A percentile compares a stretch with the other conserved stretches of the same genome.
Conservation (phyloP, 805 yeast species). For the Yarrowia deformans region DNA sequence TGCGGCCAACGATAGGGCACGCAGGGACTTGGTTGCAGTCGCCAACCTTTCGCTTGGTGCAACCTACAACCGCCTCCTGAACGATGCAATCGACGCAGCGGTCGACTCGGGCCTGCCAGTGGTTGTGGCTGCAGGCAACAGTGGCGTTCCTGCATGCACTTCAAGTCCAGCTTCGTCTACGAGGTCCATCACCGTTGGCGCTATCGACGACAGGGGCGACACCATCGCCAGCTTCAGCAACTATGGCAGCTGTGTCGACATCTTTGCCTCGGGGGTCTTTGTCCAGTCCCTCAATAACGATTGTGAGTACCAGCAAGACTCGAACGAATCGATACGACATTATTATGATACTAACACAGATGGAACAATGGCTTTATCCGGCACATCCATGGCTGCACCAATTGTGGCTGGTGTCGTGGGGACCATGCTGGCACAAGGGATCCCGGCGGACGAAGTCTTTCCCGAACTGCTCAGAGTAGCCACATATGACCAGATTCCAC, state of each 20-base stretch:
- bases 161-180: constrained; percentile 84
- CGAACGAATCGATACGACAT: neutral
- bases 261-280: constrained; percentile 80
- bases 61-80: constrained; percentile 45
- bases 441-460: constrained; percentile 29
- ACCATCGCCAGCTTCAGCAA: constrained; percentile 80
- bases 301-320: constrained; percentile 2
- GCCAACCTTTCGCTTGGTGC: constrained; percentile 47
- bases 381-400: constrained; percentile 40
- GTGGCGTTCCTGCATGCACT: constrained; percentile 76
- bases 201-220: constrained; percentile 81
- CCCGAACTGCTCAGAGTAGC: constrained; percentile 31
- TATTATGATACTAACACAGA: constrained; percentile 27
- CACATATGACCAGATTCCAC: constrained; percentile 36
- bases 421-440: constrained; percentile 29
- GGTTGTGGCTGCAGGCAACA: constrained; percentile 65
- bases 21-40: constrained; percentile 42
- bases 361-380: constrained; percentile 41
- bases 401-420: constrained; percentile 38
- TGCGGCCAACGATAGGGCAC: constrained; percentile 47
- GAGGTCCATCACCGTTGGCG: constrained; percentile 82
- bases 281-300: constrained; percentile 33
- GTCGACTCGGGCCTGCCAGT: constrained; percentile 47
- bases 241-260: constrained; percentile 90
- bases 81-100: constrained; percentile 47